Evolutionary conservation across 176 grass and related monocot genomes (phyloP).

Genomic region (Ananas comosus): DNA sequence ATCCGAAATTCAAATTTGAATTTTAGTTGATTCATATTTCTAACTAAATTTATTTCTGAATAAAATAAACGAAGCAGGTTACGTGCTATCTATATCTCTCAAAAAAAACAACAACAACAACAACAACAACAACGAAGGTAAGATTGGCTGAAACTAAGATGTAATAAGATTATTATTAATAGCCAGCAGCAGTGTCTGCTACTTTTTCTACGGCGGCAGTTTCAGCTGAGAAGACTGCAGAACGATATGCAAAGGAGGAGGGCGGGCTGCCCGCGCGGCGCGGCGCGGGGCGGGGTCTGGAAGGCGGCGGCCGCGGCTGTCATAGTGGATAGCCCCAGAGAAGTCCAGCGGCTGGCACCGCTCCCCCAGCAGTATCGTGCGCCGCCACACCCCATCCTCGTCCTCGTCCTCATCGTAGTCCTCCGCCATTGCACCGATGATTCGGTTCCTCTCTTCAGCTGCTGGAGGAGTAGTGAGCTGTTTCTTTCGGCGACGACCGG

Average conservation of each 20-base stretch:
- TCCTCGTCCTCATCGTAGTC: not conserved
- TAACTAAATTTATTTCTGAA: too few species aligned
- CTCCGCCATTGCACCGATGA: not conserved
- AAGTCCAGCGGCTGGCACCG: conserved; percentile 21
- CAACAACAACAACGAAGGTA: too few species aligned
- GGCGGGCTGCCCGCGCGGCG: not conserved
- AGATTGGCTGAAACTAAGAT: too few species aligned
- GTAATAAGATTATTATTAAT: not conserved
- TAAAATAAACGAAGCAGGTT: too few species aligned
- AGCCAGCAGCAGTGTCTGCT: not conserved
- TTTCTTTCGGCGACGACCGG: not conserved
- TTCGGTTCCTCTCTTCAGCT: not conserved
- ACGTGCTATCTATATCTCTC: too few species aligned
- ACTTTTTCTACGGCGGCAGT: not conserved
- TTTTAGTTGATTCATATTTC: too few species aligned
- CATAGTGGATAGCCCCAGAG: conserved; percentile 18
- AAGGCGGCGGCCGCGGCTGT: not conserved
- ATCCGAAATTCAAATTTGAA: too few species aligned
- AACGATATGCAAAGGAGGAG: not conserved
- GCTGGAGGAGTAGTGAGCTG: not conserved
- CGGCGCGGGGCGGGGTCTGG: not conserved
- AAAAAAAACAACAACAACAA: too few species aligned
- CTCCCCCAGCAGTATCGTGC: conserved; percentile 16
- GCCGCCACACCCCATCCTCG: conserved; percentile 8
- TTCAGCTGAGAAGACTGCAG: not conserved